Evolutionary conservation across 768 basidiomycete genomes (phyloP), one percentile per base, ranked within the genome.

Genomic region (Rhizopogon vinicolor): DNA sequence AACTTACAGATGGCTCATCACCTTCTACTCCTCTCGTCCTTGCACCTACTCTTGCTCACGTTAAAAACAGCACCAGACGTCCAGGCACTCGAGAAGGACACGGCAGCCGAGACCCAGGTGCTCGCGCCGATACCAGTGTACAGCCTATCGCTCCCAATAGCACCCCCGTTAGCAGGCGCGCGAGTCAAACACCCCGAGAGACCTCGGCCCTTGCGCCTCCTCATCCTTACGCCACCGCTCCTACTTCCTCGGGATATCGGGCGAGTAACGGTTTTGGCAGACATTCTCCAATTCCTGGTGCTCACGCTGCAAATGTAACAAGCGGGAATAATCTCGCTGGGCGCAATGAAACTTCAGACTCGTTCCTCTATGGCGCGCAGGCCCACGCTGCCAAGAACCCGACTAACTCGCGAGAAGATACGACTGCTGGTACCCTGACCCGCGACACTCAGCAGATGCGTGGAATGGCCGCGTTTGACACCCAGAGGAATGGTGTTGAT

Each of bases 151-250:
- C 82, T 14, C 82, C 89, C 13, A 75, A 77, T 7, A 84, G 83
- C 63, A 80, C 82, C 13, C 82, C 89, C 13, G 75, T 78, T 7
- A 84, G 83, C 63, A 80, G 88, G 51, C 82, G 89, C 40, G 78
- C 78, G 3, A 89, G 89, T 63, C 86, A 87, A 64, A 82, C 80
- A 51, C 80, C 80, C 52, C 74, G 79, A 52, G 79, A 80, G 33
- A 63, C 65, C 16, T 74, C 67, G 31, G 77, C 76, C 9, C 75
- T 86, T 41, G 71, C 78, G 18, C 73, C 78, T 8, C 78, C 84
- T 31, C 89, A 91, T 65, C 89, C 89, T 33, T 91, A 91, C 54
- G 89, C 88, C 8, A 75, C 80, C 37, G 81, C 84, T 7, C 81
- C 85, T 6, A 80, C 76, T 54, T 73, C 81, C 1, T 78, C 74